Evolutionary conservation across 1,139 yeast species (phyloP).

Genomic region (Suhomyces chickasaworum): DNA sequence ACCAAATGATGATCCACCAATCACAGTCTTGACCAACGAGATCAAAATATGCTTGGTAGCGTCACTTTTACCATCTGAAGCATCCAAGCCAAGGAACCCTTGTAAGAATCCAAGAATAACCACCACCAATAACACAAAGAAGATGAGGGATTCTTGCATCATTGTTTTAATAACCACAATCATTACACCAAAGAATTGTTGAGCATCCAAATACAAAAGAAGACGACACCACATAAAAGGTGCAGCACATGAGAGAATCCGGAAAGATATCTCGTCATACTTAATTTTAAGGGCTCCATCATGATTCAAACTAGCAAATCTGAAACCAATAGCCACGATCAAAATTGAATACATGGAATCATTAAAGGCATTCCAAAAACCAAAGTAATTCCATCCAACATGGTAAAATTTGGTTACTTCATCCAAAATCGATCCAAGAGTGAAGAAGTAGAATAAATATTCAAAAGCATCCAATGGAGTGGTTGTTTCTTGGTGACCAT

Average conservation of each 20-base stretch:
- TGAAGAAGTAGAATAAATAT: slow-evolving; percentile 60
- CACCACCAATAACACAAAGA: slow-evolving; percentile 71
- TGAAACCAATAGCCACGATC: slow-evolving; percentile 52
- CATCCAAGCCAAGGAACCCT: slow-evolving; percentile 84
- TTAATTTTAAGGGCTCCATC: slow-evolving; percentile 26
- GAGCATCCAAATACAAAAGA: slow-evolving; percentile 74
- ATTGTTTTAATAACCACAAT: slow-evolving; percentile 80
- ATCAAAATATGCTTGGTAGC: slow-evolving; percentile 66
- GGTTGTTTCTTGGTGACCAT: slow-evolving; percentile 41
- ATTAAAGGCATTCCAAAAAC: slow-evolving; percentile 82
- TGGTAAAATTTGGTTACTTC: slow-evolving; percentile 73
- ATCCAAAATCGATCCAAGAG: slow-evolving; percentile 66
- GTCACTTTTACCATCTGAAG: slow-evolving; percentile 81
- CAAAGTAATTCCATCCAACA: slow-evolving; percentile 70
- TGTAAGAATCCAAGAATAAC: slow-evolving; percentile 81
- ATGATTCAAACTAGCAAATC: slow-evolving; percentile 45
- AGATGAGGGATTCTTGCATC: slow-evolving; percentile 82
- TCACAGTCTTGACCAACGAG: slow-evolving; percentile 67
- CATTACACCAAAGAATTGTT: slow-evolving; percentile 85
- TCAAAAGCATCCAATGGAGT: slow-evolving; percentile 49
- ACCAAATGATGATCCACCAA: slow-evolving; percentile 72
- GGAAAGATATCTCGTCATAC: slow-evolving; percentile 67
- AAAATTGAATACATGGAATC: slow-evolving; percentile 65
- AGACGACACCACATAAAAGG: slow-evolving; percentile 88
- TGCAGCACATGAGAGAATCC: slow-evolving; percentile 76